phyloP scores from a whole-genome alignment of 1,284 basidiomycete genomes.

The Apiotrichum montevideense region DNA sequence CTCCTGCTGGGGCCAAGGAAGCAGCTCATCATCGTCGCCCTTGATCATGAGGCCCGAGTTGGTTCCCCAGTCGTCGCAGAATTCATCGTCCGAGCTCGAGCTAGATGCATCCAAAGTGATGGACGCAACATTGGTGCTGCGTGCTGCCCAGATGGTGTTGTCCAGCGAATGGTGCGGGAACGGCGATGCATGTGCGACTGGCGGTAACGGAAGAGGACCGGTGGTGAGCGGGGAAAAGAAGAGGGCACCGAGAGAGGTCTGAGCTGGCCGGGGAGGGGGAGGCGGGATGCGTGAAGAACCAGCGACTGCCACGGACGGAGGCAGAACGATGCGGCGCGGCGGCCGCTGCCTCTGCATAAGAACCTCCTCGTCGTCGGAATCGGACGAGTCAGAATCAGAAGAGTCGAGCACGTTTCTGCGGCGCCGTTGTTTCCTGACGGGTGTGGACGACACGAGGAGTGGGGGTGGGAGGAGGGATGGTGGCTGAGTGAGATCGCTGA shows the following conservation, averaged over 20 bases:
- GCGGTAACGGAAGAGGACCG: constrained; percentile 11
- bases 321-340: constrained; percentile 16
- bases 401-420: constrained; percentile 25
- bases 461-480: not conserved
- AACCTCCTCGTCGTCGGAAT: constrained; percentile 29
- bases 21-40: constrained; percentile 22
- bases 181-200: constrained; percentile 26
- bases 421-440: constrained; percentile 1
- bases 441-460: not conserved
- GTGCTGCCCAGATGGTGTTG: constrained; percentile 41
- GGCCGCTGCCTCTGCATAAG: constrained; percentile 4
- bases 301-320: constrained; percentile 5
- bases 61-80: constrained; percentile 37
- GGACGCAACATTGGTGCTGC: constrained; percentile 16
- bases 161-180: constrained; percentile 45
- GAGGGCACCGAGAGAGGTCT: constrained; percentile 29
- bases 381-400: constrained; percentile 35
- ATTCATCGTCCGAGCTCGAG: constrained; percentile 40
- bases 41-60: constrained; percentile 29
- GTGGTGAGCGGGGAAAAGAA: constrained; percentile 26
- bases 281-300: constrained; percentile 6
- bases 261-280: constrained; percentile 8
- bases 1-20: constrained; percentile 25
- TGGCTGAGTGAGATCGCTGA: not conserved
- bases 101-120: constrained; percentile 25